A percentile compares a stretch with the other conserved stretches of the same genome.
Conservation (phyloP, 805 yeast species). For the Dipodascus albidus region DNA sequence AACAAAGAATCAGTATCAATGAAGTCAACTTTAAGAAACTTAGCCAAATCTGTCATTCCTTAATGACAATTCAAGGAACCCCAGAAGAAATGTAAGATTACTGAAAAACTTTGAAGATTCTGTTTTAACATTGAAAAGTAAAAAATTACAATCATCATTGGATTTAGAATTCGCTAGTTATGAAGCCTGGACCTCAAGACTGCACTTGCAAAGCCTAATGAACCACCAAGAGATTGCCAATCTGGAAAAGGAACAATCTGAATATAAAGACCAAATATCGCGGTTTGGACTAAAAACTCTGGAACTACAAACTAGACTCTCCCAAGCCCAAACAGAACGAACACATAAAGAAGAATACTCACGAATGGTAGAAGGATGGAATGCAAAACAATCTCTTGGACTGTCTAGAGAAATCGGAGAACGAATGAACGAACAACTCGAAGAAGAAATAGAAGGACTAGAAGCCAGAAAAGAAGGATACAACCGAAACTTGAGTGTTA, state of each 20-base stretch:
- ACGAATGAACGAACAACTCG: constrained; percentile 11
- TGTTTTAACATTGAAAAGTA: background rate
- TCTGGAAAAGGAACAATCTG: constrained; percentile 13
- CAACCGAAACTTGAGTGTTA: constrained; percentile 14
- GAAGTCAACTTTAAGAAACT: constrained; percentile 13
- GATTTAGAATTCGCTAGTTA: constrained; percentile 11
- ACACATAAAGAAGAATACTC: constrained; percentile 18
- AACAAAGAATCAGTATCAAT: constrained; percentile 13
- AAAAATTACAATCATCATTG: constrained; percentile 2
- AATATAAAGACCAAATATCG: constrained; percentile 8
- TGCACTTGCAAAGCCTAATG: constrained; percentile 16
- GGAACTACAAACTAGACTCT: constrained; percentile 12
- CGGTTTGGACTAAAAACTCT: constrained; percentile 9
- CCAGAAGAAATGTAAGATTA: background rate
- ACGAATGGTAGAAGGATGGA: constrained; percentile 13
- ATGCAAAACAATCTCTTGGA: constrained; percentile 12
- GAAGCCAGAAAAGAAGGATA: constrained; percentile 10
- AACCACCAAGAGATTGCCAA: constrained; percentile 12
- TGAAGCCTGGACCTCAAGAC: constrained; percentile 10
- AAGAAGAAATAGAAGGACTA: constrained; percentile 18
- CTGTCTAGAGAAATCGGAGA: constrained; percentile 15
- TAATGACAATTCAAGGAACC: constrained; percentile 3
- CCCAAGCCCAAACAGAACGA: constrained; percentile 13
- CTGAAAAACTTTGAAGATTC: background rate
- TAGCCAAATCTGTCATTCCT: constrained; percentile 4